Percentiles rank a stretch among this genome's conserved stretches.
Evolutionary conservation across 1,284 basidiomycete species (phyloP).

Genomic region (Paramarasmius palmivorus): DNA sequence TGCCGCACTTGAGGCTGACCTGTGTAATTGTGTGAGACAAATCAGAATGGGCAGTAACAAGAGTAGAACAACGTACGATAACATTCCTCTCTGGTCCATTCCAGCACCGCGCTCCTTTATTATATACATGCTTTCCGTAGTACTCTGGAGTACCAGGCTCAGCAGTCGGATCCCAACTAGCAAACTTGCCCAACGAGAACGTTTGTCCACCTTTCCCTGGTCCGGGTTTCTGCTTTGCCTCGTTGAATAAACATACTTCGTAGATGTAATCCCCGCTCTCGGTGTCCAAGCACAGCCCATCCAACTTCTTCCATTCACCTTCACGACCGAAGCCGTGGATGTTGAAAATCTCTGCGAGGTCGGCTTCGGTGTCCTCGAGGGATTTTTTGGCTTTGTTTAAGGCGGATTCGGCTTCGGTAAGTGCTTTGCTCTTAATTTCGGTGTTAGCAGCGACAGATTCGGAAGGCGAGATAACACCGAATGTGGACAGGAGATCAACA

Average conservation of each 20-base stretch:
- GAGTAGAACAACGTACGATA: slow-evolving; percentile 45
- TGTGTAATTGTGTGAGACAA: slow-evolving; percentile 28
- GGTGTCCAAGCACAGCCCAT: slow-evolving; percentile 79
- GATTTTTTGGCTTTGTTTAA: slow-evolving; percentile 49
- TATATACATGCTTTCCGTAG: slow-evolving; percentile 83
- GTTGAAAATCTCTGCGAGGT: slow-evolving; percentile 65
- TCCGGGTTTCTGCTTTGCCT: slow-evolving; percentile 87
- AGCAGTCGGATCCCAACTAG: slow-evolving; percentile 69
- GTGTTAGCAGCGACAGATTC: neutral
- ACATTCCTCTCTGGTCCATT: slow-evolving; percentile 91
- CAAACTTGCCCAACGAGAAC: slow-evolving; percentile 84
- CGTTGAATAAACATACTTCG: slow-evolving; percentile 92
- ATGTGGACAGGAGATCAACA: slow-evolving; percentile 61
- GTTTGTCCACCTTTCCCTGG: slow-evolving; percentile 79
- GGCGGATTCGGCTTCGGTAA: slow-evolving; percentile 59
- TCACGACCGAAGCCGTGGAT: slow-evolving; percentile 73
- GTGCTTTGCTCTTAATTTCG: slow-evolving; percentile 61
- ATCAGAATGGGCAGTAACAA: neutral
- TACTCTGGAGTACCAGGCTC: slow-evolving; percentile 68
- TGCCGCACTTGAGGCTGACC: slow-evolving; percentile 85
- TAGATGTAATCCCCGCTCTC: slow-evolving; percentile 96
- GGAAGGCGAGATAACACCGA: slow-evolving; percentile 56
- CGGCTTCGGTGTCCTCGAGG: slow-evolving; percentile 48
- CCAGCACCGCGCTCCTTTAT: slow-evolving; percentile 90
- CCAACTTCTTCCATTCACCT: slow-evolving; percentile 96